Evolutionary conservation across 2,329 filamentous ascomycete genomes (phyloP).

Genomic region (Bipolaris gigantea): DNA sequence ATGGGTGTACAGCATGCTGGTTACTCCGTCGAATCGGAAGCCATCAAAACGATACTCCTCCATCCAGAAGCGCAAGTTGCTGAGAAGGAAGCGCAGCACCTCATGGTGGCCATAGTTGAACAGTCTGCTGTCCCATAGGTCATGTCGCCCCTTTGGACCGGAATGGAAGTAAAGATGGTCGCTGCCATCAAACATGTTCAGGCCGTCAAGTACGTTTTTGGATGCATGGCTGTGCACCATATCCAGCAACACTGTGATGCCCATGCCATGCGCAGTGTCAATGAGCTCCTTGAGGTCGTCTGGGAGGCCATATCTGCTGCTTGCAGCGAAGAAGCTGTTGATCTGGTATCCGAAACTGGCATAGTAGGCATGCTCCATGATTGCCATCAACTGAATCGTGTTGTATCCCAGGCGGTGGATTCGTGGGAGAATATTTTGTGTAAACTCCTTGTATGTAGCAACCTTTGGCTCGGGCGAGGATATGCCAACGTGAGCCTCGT

Average conservation of each 20-base stretch:
- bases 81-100: constrained; percentile 91
- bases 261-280: constrained; percentile 89
- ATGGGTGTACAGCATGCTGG: constrained; percentile 95
- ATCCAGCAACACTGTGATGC: constrained; percentile 87
- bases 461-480: constrained; percentile 88
- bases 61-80: constrained; percentile 98
- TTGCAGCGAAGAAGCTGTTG: constrained; percentile 98
- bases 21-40: constrained; percentile 97
- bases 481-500: constrained; percentile 98
- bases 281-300: constrained; percentile 97
- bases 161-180: constrained; percentile 96
- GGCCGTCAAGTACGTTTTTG: constrained; percentile 92
- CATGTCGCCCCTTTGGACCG: constrained; percentile 80
- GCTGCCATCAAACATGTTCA: constrained; percentile 94
- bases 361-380: constrained; percentile 99
- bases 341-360: constrained; percentile 98
- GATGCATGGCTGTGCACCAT: constrained; percentile 98
- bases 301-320: constrained; percentile 88
- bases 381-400: constrained; percentile 95
- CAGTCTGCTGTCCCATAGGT: constrained; percentile 92
- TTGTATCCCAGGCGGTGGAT: constrained; percentile 94
- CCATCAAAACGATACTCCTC: constrained; percentile 96
- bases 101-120: constrained; percentile 98
- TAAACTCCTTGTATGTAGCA: constrained; percentile 97
- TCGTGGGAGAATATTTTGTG: constrained; percentile 83